phyloP scores from a whole-genome alignment of 2,329 filamentous ascomycete species.

The Colletotrichum orchidophilum region DNA sequence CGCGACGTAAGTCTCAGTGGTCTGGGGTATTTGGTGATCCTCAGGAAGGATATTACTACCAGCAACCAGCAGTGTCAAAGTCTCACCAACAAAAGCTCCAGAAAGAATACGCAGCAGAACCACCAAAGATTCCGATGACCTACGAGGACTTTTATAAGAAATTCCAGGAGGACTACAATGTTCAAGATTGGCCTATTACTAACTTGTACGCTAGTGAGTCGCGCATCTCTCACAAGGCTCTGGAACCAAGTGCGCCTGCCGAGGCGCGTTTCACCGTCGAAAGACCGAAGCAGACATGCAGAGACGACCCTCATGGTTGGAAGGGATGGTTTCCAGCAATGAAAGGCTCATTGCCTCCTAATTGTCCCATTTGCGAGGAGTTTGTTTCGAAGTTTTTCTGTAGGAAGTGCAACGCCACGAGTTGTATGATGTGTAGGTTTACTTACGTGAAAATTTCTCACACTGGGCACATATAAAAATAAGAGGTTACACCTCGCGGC shows the following conservation, averaged over 20 bases:
- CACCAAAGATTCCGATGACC: not conserved
- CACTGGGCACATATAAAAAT: too few species aligned
- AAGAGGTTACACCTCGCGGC: too few species aligned
- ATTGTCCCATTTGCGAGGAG: not conserved
- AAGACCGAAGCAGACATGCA: not conserved
- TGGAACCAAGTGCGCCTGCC: not conserved
- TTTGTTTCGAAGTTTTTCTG: not conserved
- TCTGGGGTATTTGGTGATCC: not conserved
- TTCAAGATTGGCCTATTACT: not conserved
- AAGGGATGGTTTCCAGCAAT: not conserved
- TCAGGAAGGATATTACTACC: not conserved
- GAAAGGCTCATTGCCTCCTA: not conserved
- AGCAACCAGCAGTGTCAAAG: not conserved
- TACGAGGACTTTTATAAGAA: not conserved
- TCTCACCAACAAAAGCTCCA: not conserved
- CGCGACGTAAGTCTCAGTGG: not conserved
- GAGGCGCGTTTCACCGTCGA: too few species aligned
- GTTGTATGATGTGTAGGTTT: not conserved
- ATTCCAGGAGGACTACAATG: not conserved
- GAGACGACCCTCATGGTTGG: not conserved
- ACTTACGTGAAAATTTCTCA: not conserved
- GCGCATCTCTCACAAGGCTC: not conserved
- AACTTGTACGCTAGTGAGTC: not conserved
- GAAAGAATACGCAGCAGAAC: not conserved
- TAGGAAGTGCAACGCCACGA: not conserved